Conservation (phyloP, 2,329 filamentous ascomycete genomes). For the Trichophyton mentagrophytes region DNA sequence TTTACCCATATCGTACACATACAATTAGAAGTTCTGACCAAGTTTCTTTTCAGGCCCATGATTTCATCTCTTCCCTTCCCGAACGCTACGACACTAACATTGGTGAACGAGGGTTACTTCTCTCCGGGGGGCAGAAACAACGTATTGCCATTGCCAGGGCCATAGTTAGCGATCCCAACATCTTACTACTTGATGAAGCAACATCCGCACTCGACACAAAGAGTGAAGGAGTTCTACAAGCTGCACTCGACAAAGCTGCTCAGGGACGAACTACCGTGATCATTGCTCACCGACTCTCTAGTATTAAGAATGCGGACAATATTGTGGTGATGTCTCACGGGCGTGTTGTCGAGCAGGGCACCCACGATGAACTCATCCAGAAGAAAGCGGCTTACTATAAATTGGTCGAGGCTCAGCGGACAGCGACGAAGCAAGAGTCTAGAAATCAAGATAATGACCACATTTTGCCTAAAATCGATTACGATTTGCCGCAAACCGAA, state of each 20-base stretch:
- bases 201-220: constrained; percentile 73
- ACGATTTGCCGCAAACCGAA: background rate
- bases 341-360: constrained; percentile 27
- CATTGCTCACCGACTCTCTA: constrained; percentile 31
- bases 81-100: constrained; percentile 74
- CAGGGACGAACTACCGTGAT: constrained; percentile 31
- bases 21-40: background rate
- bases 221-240: constrained; percentile 71
- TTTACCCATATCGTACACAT: background rate
- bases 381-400: background rate
- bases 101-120: constrained; percentile 39
- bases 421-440: background rate
- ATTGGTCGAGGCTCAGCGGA: background rate
- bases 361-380: constrained; percentile 22
- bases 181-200: constrained; percentile 72
- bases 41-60: constrained; percentile 48
- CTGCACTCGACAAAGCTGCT: constrained; percentile 60
- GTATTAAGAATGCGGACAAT: constrained; percentile 28
- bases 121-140: constrained; percentile 38
- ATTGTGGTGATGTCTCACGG: constrained; percentile 30
- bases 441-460: background rate
- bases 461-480: background rate
- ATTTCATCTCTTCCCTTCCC: constrained; percentile 60
- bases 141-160: constrained; percentile 84
- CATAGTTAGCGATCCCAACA: constrained; percentile 64